phyloP scores from a whole-genome alignment of 2,329 filamentous ascomycete genomes.

The Gyromitra esculenta region DNA sequence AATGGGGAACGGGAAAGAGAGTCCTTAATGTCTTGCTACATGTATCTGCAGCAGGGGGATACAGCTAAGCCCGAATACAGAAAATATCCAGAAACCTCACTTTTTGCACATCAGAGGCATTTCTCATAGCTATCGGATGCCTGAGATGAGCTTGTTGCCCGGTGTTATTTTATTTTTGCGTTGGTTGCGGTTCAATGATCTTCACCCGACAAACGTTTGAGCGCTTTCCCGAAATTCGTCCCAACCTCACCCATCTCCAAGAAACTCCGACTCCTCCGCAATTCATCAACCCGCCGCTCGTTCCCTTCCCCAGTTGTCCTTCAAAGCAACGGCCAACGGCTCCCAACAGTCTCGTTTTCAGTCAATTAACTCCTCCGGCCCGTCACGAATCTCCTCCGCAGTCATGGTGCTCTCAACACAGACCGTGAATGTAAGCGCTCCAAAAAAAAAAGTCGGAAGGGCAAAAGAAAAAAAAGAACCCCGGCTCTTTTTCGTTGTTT shows the following conservation, averaged over 20 bases:
- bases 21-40: constrained; percentile 14
- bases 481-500: constrained; percentile 44
- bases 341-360: constrained; percentile 27
- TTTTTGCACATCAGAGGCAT: neutral
- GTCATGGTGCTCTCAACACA: constrained; percentile 61
- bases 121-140: constrained; percentile 21
- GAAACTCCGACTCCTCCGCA: constrained; percentile 36
- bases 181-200: constrained; percentile 12
- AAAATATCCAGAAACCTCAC: constrained; percentile 1
- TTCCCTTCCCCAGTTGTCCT: constrained; percentile 28
- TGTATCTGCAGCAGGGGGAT: constrained; percentile 30
- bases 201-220: constrained; percentile 30
- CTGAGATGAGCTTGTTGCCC: neutral
- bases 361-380: constrained; percentile 42
- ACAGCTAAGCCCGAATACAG: constrained; percentile 33
- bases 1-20: constrained; percentile 20
- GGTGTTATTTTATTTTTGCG: constrained; percentile 37
- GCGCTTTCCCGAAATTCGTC: constrained; percentile 47
- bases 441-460: constrained; percentile 14
- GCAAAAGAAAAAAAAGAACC: constrained; percentile 41
- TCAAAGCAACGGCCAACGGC: constrained; percentile 27
- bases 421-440: constrained; percentile 60
- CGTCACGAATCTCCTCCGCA: constrained; percentile 35
- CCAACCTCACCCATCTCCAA: constrained; percentile 34
- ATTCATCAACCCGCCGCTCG: constrained; percentile 32